These are phyloP conservation scores for Cadophora malorum DNA, from an alignment of 2,329 filamentous ascomycete genomes.

Conservation along the genomic window DNA sequence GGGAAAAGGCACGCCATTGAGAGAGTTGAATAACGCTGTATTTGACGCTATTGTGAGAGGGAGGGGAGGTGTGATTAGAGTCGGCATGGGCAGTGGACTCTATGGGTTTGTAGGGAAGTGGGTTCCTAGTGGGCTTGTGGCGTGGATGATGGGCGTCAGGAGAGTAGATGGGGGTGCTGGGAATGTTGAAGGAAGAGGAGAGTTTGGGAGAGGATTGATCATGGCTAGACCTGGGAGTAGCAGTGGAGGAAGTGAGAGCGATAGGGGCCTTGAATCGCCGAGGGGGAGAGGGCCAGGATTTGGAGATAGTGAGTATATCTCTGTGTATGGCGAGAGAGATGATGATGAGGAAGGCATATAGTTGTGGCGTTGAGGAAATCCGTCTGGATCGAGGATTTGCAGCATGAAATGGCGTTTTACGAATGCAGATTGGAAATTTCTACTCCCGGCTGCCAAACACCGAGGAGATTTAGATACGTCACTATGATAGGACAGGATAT, in stretches of 20 bases:
- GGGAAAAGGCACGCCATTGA: slow-evolving; percentile 63
- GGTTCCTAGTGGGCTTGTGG: slow-evolving; percentile 78
- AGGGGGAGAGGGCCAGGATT: slow-evolving; percentile 28
- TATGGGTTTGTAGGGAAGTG: slow-evolving; percentile 87
- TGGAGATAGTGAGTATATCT: slow-evolving; percentile 41
- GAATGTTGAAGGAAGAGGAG: slow-evolving; percentile 9
- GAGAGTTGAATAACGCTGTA: slow-evolving; percentile 83
- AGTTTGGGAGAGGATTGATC: slow-evolving; percentile 29
- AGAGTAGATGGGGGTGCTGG: slow-evolving; percentile 48
- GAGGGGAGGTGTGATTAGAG: slow-evolving; percentile 67
- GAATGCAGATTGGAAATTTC: not conserved
- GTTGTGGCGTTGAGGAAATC: not conserved
- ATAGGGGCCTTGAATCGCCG: slow-evolving; percentile 30
- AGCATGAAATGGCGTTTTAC: not conserved
- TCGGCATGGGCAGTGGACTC: slow-evolving; percentile 82
- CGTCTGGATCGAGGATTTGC: not conserved
- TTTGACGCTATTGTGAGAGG: slow-evolving; percentile 83
- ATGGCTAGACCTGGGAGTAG: slow-evolving; percentile 21
- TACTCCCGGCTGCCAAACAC: not conserved
- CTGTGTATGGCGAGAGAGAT: slow-evolving; percentile 33
- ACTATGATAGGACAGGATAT: slow-evolving; percentile 7
- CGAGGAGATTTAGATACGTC: not conserved
- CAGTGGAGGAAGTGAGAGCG: slow-evolving; percentile 25
- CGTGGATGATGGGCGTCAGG: slow-evolving; percentile 89
- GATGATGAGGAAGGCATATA: slow-evolving; percentile 10